These are phyloP conservation scores for Colletotrichum incanum DNA, from an alignment of 2,329 filamentous ascomycete genomes.

Conservation along the genomic window DNA sequence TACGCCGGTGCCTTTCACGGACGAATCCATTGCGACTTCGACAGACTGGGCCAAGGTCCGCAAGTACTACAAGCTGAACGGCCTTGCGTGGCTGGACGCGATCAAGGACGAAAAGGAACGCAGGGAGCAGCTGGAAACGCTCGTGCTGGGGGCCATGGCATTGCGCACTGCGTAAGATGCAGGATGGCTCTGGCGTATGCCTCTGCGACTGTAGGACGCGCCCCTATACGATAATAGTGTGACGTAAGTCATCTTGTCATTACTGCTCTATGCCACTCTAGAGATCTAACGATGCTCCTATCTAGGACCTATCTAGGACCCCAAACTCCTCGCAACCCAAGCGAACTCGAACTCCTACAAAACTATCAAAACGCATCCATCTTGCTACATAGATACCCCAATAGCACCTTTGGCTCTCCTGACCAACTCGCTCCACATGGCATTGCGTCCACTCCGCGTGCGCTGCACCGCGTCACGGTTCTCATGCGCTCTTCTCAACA, in stretches of 20 bases:
- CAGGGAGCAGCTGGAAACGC: constrained; percentile 74
- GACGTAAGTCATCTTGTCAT: constrained; percentile 18
- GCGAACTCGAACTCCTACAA: background rate
- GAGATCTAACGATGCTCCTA: background rate
- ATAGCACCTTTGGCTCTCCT: constrained; percentile 66
- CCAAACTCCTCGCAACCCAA: background rate
- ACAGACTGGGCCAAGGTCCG: constrained; percentile 80
- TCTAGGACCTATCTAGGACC: background rate
- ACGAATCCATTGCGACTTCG: constrained; percentile 71
- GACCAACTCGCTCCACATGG: constrained; percentile 74
- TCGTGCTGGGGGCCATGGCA: constrained; percentile 84
- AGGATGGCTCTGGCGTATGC: background rate
- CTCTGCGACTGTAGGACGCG: background rate
- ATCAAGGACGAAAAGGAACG: constrained; percentile 61
- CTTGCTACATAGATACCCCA: constrained; percentile 51
- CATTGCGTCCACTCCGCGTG: constrained; percentile 73
- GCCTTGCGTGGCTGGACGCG: constrained; percentile 65
- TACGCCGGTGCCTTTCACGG: constrained; percentile 69
- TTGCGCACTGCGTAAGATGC: constrained; percentile 68
- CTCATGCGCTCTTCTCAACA: constrained; percentile 74
- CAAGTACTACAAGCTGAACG: constrained; percentile 90
- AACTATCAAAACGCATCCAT: constrained; percentile 29
- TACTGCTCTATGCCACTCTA: background rate
- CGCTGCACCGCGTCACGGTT: constrained; percentile 80
- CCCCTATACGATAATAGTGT: background rate